These are phyloP conservation scores for Cryphonectria japonica DNA, from an alignment of 2,329 filamentous ascomycete genomes.

Conservation along the genomic window DNA sequence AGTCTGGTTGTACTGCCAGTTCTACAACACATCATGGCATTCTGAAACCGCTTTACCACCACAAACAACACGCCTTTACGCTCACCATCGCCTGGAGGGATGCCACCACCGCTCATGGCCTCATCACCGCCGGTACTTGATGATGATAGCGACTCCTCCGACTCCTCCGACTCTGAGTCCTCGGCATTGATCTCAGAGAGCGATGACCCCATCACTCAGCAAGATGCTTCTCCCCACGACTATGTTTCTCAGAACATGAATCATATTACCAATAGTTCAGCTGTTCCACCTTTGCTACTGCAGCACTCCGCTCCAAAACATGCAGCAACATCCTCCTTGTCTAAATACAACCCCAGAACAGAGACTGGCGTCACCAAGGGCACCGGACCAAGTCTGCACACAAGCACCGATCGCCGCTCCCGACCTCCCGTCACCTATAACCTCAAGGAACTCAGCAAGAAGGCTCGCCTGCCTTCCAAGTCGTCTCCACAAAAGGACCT, in stretches of 20 bases:
- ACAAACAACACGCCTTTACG: not conserved
- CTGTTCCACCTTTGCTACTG: too few relatives aligned
- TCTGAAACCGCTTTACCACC: not conserved
- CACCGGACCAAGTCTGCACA: not conserved
- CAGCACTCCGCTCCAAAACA: not conserved
- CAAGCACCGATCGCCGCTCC: not conserved
- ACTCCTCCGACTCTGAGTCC: not conserved
- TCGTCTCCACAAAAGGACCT: not conserved
- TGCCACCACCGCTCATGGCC: not conserved
- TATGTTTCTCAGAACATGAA: too few relatives aligned
- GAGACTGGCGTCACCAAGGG: not conserved
- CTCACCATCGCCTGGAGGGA: not conserved
- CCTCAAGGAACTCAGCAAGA: constrained; percentile 13
- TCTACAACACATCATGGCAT: not conserved
- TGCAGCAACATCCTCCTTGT: not conserved
- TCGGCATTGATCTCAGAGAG: not conserved
- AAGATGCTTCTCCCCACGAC: not conserved
- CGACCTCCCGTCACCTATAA: constrained; percentile 17
- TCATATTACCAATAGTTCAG: not conserved
- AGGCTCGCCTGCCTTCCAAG: not conserved
- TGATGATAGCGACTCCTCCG: not conserved
- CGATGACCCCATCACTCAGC: not conserved
- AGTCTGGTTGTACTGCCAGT: not conserved
- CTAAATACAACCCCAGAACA: not conserved
- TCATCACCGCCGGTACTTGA: not conserved